These are phyloP conservation scores for Paracoccidioides brasiliensis DNA, from an alignment of 2,329 filamentous ascomycete genomes.

Conservation along the genomic window DNA sequence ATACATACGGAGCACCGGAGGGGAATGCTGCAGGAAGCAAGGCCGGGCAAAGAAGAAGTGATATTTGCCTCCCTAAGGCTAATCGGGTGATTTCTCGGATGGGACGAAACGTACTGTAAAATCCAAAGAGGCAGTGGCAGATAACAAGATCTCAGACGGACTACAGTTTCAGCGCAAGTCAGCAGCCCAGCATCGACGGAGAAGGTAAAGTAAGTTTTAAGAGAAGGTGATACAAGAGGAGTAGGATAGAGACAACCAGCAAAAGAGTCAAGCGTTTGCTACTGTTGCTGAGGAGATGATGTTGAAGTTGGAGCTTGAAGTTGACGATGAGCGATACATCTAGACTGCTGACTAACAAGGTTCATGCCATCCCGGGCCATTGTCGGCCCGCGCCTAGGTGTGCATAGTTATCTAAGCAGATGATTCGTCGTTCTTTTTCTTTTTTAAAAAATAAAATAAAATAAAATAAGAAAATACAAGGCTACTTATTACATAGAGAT, in stretches of 20 bases:
- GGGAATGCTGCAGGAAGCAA: background rate
- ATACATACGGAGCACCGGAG: background rate
- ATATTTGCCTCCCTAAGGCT: background rate
- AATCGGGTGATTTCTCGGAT: background rate
- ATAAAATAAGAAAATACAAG: too few relatives aligned
- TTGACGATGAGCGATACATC: background rate
- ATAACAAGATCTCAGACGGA: background rate
- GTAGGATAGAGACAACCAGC: background rate
- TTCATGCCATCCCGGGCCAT: too few relatives aligned
- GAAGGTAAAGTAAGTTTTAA: too few relatives aligned
- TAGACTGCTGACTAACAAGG: too few relatives aligned
- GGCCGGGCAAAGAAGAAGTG: background rate
- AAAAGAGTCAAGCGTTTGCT: background rate
- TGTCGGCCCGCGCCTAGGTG: too few relatives aligned
- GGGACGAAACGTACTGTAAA: background rate
- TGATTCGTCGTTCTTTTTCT: too few relatives aligned
- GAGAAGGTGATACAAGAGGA: background rate
- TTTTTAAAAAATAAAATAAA: too few relatives aligned
- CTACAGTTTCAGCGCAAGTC: background rate
- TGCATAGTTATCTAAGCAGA: too few relatives aligned
- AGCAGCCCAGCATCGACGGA: background rate
- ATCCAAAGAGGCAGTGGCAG: background rate
- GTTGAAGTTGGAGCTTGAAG: background rate
- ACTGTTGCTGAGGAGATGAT: too few relatives aligned
- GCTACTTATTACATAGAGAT: too few relatives aligned